Percentiles rank a stretch among this genome's conserved stretches.
Conservation (phyloP, 73 alveolate species). For the Blepharisma japonicum region DNA sequence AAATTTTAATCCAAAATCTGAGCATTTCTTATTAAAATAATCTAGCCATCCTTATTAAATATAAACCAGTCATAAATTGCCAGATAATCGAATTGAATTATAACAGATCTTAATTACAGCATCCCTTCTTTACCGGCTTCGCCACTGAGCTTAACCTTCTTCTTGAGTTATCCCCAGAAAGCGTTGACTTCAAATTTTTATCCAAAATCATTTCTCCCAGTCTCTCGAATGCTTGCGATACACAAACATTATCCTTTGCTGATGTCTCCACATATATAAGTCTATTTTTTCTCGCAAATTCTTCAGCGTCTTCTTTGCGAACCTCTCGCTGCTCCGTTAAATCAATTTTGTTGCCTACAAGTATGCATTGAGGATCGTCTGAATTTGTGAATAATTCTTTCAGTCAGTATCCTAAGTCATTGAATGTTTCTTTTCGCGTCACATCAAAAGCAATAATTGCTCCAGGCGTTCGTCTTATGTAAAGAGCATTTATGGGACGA, state of each 20-base stretch:
- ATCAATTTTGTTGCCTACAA: slow-evolving; percentile 32
- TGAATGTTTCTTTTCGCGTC: slow-evolving; percentile 56
- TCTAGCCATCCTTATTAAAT: too few species aligned
- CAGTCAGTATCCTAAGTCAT: slow-evolving; percentile 62
- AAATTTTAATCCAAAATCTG: too few species aligned
- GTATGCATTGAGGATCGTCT: slow-evolving; percentile 25
- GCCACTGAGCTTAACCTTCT: too few species aligned
- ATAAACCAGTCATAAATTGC: too few species aligned
- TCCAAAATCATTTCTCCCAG: slow-evolving; percentile 21
- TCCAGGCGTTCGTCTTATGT: slow-evolving; percentile 62
- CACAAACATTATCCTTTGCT: slow-evolving; percentile 4
- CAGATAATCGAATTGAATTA: too few species aligned
- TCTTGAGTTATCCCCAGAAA: too few species aligned
- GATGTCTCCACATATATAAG: slow-evolving; percentile 22
- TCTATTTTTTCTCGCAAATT: slow-evolving; percentile 5
- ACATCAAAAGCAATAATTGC: slow-evolving; percentile 64
- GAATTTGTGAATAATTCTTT: slow-evolving; percentile 58
- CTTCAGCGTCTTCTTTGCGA: slow-evolving; percentile 22
- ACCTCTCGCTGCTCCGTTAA: slow-evolving; percentile 30
- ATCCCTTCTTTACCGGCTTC: too few species aligned
- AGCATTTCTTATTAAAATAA: too few species aligned
- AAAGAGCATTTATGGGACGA: slow-evolving; percentile 42
- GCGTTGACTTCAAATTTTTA: too few species aligned
- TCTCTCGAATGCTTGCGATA: background rate
- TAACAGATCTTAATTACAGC: too few species aligned